Evolutionary conservation across 1,284 basidiomycete species (phyloP).

Genomic region (Leccinum fallax): DNA sequence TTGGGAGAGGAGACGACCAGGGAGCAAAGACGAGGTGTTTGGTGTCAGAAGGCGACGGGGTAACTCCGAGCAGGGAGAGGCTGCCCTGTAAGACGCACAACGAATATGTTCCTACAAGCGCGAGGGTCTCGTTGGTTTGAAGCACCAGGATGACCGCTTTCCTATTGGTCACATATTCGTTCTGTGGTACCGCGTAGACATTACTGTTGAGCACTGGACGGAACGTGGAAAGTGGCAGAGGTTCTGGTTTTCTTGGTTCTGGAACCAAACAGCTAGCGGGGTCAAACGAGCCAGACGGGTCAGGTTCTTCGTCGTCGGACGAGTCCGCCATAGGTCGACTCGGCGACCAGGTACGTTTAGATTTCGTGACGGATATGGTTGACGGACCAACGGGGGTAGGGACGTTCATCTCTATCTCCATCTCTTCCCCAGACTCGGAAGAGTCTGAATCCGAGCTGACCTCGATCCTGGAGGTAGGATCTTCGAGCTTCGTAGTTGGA

Average conservation of each 20-base stretch:
- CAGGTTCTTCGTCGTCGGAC: constrained; percentile 45
- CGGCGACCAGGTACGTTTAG: constrained; percentile 53
- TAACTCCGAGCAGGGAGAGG: constrained; percentile 53
- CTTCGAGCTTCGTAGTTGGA: constrained; percentile 36
- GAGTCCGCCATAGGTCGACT: constrained; percentile 52
- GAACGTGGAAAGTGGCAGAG: constrained; percentile 23
- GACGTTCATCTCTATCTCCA: constrained; percentile 23
- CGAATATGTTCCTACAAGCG: constrained; percentile 60
- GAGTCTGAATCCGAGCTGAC: constrained; percentile 38
- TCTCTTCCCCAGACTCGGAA: constrained; percentile 28
- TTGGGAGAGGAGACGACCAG: constrained; percentile 65
- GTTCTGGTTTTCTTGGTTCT: constrained; percentile 4
- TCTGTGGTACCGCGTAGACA: constrained; percentile 11
- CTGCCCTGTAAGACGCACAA: constrained; percentile 59
- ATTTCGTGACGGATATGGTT: constrained; percentile 12
- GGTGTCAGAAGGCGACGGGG: constrained; percentile 43
- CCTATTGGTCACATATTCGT: constrained; percentile 1
- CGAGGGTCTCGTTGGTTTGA: constrained; percentile 47
- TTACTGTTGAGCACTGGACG: constrained; percentile 15
- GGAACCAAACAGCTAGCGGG: neutral
- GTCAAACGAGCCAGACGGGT: constrained; percentile 3
- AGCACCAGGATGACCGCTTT: constrained; percentile 46
- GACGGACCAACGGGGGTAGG: constrained; percentile 5
- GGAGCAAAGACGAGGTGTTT: constrained; percentile 63
- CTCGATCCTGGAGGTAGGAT: constrained; percentile 28